A percentile compares a stretch with the other conserved stretches of the same genome.
phyloP scores from a whole-genome alignment of 768 basidiomycete species.

The Suillus luteus region DNA sequence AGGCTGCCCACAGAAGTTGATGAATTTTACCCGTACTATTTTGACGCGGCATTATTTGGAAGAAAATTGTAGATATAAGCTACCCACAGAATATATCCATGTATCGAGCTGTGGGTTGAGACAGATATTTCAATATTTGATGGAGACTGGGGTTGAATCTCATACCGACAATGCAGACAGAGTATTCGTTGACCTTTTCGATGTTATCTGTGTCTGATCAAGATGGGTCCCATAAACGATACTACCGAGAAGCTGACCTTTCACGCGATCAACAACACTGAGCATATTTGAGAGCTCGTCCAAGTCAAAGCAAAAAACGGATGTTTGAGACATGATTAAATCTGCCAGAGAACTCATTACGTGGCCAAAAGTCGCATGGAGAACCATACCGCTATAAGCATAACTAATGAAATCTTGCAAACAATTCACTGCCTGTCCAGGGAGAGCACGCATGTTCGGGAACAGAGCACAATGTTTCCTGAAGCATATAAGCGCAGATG shows the following conservation, averaged over 20 bases:
- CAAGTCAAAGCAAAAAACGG: slow-evolving; percentile 38
- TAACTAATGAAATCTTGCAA: slow-evolving; percentile 14
- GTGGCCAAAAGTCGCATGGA: not conserved
- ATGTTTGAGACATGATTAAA: slow-evolving; percentile 38
- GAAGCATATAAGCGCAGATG: not conserved
- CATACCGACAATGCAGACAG: slow-evolving; percentile 15
- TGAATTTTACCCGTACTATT: slow-evolving; percentile 30
- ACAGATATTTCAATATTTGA: not conserved
- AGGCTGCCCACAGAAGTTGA: slow-evolving; percentile 40
- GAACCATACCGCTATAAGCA: slow-evolving; percentile 12
- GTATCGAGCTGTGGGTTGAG: slow-evolving; percentile 8
- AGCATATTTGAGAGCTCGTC: slow-evolving; percentile 41
- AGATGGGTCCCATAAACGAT: not conserved
- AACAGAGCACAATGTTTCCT: slow-evolving; percentile 31
- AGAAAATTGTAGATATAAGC: not conserved
- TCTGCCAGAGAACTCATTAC: slow-evolving; percentile 29
- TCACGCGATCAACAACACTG: slow-evolving; percentile 30
- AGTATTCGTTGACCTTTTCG: slow-evolving; percentile 11
- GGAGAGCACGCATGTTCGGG: slow-evolving; percentile 12
- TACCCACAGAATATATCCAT: slow-evolving; percentile 12
- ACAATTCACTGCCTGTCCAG: not conserved
- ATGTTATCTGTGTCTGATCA: slow-evolving; percentile 8
- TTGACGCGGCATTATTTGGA: not conserved
- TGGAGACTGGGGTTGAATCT: not conserved
- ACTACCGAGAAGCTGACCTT: slow-evolving; percentile 28